These are phyloP conservation scores for Colletotrichum lupini DNA, from an alignment of 2,329 filamentous ascomycete genomes.

Conservation along the genomic window DNA sequence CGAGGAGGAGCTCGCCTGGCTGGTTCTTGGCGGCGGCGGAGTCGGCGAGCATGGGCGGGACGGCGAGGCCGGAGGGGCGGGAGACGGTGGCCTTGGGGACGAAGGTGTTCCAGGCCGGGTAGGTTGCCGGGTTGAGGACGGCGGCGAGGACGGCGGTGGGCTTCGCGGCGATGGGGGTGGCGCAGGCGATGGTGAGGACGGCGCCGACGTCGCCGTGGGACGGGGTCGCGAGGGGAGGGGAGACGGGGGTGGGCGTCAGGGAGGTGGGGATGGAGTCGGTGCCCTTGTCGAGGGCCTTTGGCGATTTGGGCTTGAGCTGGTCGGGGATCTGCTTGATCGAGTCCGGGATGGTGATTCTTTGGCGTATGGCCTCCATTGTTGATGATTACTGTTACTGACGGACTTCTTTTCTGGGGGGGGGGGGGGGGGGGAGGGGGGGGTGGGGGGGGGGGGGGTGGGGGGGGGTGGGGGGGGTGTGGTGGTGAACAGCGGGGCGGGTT, in stretches of 20 bases:
- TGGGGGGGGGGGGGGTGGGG: too few relatives aligned
- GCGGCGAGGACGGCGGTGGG: conserved; percentile 45
- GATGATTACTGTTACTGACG: not conserved
- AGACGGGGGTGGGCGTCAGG: conserved; percentile 29
- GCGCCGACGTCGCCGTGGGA: conserved; percentile 21
- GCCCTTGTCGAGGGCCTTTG: conserved; percentile 29
- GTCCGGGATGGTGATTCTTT: conserved; percentile 28
- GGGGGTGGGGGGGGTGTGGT: too few relatives aligned
- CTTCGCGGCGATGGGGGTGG: conserved; percentile 46
- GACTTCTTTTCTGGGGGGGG: not conserved
- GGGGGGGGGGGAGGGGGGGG: conserved; percentile 22
- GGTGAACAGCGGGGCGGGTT: too few relatives aligned
- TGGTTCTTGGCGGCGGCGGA: conserved; percentile 23
- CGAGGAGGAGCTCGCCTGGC: conserved; percentile 40
- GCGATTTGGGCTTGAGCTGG: conserved; percentile 30
- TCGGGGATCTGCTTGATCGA: conserved; percentile 29
- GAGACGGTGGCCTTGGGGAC: conserved; percentile 42
- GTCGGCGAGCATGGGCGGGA: conserved; percentile 36
- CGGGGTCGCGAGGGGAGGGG: conserved; percentile 22
- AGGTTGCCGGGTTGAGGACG: conserved; percentile 45
- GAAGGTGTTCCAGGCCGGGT: conserved; percentile 51
- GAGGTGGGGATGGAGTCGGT: conserved; percentile 28
- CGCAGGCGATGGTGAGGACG: conserved; percentile 42
- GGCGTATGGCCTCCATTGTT: conserved; percentile 25
- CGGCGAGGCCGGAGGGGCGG: conserved; percentile 33